Evolutionary conservation across 352 stramenopile genomes (phyloP), one percentile per base, ranked within the genome.

Genomic region (Globisporangium polare): DNA sequence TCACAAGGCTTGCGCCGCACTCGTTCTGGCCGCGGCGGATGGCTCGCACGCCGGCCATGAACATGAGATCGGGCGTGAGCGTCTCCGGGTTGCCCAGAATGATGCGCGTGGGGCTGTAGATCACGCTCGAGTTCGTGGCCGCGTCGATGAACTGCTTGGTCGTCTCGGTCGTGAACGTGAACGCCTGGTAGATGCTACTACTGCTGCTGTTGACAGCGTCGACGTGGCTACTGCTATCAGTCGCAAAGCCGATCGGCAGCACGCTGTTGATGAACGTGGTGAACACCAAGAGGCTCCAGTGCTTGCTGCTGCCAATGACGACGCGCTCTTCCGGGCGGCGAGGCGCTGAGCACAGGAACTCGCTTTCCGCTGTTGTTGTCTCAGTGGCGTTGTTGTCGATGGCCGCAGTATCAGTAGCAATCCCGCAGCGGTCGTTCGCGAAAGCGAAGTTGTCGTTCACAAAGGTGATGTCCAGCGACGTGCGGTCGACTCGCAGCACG

Each of bases 401-500:
- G 15, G 18, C 29, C 5, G n/a, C 15, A 7, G 20, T 52, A n/a
- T n/a, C n/a, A n/a, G 20, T 10, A 17, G 6, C 3, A 17, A 56
- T 17, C 7, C 13, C 29, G 20, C 50, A 56, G 17, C 29, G 27
- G 15, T 35, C 27, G 50, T 41, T 42, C 17, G 26, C 18, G 50
- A 29, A 24, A 2, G 43, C 3, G 2, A 43, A n/a, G 27, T 35
- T 56, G 29, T 56, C 50, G 8, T 43, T 26, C 9, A 56, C 50
- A 5, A 17, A 56, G 0, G 27, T 35, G 27, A 56, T 18, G 50
- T 43, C 50, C 7, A 56, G 50, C 24, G 24, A 43, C 8, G 15
- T 15, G 29, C 50, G 50, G 18, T 56, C 29, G 50, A 56, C 39
- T n/a, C 29, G 50, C 17, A 56, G 29, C 50, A 56, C 35, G 8